These are phyloP conservation scores for Pseudogymnoascus sp. DNA, from an alignment of 2,329 filamentous ascomycete species.

Conservation along the genomic window DNA sequence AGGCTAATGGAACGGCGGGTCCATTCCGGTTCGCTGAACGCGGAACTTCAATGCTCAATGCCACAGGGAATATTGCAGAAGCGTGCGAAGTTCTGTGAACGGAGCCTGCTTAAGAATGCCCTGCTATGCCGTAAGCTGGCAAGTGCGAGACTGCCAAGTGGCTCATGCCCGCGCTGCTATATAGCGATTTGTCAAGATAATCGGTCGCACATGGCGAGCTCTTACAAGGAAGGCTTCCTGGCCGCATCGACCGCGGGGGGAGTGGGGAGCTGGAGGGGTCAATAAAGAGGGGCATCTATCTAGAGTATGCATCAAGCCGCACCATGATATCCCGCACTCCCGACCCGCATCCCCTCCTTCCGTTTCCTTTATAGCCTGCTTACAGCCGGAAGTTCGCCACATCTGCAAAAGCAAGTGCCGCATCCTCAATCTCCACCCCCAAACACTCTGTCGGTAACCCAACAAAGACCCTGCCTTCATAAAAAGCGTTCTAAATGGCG, in stretches of 20 bases:
- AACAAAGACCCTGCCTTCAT: conserved; percentile 1
- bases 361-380: not conserved
- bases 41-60: not conserved
- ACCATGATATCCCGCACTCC: not conserved
- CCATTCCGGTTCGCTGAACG: not conserved
- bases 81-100: not conserved
- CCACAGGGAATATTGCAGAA: not conserved
- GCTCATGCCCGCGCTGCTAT: not conserved
- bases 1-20: conserved; percentile 5
- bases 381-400: not conserved
- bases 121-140: not conserved
- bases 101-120: not conserved
- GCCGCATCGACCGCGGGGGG: not conserved
- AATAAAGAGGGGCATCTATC: not conserved
- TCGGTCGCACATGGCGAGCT: not conserved
- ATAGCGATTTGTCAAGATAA: not conserved
- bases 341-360: not conserved
- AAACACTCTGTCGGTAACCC: conserved; percentile 3
- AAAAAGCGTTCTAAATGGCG: not conserved
- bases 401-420: not conserved
- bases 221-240: not conserved
- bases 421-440: not conserved
- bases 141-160: not conserved
- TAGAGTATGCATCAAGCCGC: not conserved
- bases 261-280: not conserved